Conservation (phyloP, 129 eudicot genomes). For the Apium graveolens region DNA sequence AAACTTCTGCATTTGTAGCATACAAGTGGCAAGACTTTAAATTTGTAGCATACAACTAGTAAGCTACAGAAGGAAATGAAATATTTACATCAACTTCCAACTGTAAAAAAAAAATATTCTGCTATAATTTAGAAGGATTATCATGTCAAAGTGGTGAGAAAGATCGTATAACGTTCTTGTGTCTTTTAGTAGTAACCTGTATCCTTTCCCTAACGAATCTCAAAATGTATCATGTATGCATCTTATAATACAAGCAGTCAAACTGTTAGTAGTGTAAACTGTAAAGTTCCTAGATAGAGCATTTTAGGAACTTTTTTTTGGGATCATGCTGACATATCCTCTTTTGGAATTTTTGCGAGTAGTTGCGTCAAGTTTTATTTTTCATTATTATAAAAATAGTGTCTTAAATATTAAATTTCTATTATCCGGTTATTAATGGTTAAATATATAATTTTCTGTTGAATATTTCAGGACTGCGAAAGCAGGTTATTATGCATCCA, state of each 20-base stretch:
- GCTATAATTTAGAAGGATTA: not conserved
- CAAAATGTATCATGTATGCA: no score
- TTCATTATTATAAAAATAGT: not conserved
- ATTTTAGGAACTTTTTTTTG: no score
- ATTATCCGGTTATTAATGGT: conserved; percentile 89
- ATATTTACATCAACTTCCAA: no score
- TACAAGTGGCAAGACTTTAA: not conserved
- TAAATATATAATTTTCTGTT: conserved; percentile 24
- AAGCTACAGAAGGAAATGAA: no score
- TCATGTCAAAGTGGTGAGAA: not conserved
- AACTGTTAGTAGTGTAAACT: no score
- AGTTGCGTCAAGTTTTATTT: not conserved
- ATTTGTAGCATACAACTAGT: not conserved
- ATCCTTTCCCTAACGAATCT: not conserved
- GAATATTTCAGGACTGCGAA: no score
- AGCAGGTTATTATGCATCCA: no score
- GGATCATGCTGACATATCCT: no score
- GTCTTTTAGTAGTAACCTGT: not conserved
- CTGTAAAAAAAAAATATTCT: no score
- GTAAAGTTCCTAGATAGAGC: no score
- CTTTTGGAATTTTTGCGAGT: not conserved
- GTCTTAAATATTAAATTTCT: not conserved
- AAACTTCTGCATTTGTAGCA: no score
- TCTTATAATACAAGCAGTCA: not conserved
- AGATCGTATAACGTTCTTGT: not conserved